These are phyloP conservation scores for Neurospora sp. DNA, from an alignment of 495 filamentous ascomycete genomes.

Conservation along the genomic window DNA sequence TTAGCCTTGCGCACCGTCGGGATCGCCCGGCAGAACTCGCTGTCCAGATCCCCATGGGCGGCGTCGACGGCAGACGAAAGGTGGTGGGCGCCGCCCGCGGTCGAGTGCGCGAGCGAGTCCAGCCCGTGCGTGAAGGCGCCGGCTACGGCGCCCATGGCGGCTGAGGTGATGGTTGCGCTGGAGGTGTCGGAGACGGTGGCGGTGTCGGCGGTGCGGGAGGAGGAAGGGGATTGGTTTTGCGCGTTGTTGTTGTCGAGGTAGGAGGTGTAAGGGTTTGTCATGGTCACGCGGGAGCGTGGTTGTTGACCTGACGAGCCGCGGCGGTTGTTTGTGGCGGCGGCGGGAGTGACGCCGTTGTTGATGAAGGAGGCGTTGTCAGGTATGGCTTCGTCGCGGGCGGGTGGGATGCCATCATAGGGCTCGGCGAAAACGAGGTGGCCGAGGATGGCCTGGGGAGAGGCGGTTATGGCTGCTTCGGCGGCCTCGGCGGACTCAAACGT, in stretches of 20 bases:
- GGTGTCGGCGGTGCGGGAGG: constrained; percentile 39
- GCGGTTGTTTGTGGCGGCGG: background rate
- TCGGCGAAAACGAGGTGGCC: constrained; percentile 72
- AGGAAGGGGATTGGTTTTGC: constrained; percentile 28
- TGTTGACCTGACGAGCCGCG: constrained; percentile 3
- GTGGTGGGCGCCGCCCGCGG: too few species aligned
- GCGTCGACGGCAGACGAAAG: too few species aligned
- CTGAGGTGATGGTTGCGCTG: constrained; percentile 50
- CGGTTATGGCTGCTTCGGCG: constrained; percentile 63
- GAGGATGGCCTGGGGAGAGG: constrained; percentile 66
- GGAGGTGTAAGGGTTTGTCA: constrained; percentile 10
- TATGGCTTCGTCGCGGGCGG: constrained; percentile 53
- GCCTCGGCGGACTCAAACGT: constrained; percentile 77
- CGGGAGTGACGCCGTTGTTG: background rate
- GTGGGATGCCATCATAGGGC: constrained; percentile 60
- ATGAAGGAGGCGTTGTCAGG: constrained; percentile 17
- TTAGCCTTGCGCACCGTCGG: constrained; percentile 38
- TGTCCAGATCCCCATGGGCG: background rate
- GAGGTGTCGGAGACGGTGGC: constrained; percentile 34
- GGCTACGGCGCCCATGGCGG: constrained; percentile 11
- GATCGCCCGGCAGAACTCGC: constrained; percentile 30
- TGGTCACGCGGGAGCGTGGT: background rate
- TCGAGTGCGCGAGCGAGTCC: background rate
- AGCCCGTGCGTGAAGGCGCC: constrained; percentile 9
- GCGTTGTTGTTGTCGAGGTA: constrained; percentile 11